Percentiles rank a stretch among this genome's conserved stretches.
These are phyloP conservation scores for Talaromyces sp. DNA, from an alignment of 2,329 filamentous ascomycete genomes.

Conservation along the genomic window DNA sequence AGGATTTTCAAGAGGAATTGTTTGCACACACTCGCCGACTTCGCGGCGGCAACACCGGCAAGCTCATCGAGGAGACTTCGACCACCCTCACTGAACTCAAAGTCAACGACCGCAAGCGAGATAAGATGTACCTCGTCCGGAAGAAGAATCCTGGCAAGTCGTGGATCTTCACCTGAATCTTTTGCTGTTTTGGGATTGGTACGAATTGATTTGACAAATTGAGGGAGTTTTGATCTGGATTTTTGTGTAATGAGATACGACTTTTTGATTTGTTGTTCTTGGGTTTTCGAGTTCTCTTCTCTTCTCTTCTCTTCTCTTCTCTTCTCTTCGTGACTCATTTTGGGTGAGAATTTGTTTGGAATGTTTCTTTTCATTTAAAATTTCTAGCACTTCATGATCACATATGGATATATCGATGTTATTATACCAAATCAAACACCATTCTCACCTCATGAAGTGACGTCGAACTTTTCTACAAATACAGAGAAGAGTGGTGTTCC, in stretches of 20 bases:
- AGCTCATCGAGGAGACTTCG: constrained; percentile 35
- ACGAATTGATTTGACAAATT: not conserved
- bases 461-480: not conserved
- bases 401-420: constrained; percentile 18
- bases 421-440: not conserved
- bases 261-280: constrained; percentile 3
- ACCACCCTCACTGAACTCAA: constrained; percentile 39
- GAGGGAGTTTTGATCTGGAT: not conserved
- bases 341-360: not conserved
- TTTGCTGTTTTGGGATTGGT: not conserved
- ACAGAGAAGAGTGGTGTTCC: not conserved
- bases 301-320: not conserved
- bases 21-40: constrained; percentile 67
- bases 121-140: constrained; percentile 46
- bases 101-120: constrained; percentile 41
- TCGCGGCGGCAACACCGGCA: constrained; percentile 54
- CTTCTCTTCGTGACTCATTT: not conserved
- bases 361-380: not conserved
- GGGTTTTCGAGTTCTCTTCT: not conserved
- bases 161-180: constrained; percentile 35
- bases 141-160: constrained; percentile 41
- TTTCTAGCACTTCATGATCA: constrained; percentile 22
- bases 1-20: constrained; percentile 66
- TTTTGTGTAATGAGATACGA: constrained; percentile 7
- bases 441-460: not conserved